Conservation (phyloP, 2,329 filamentous ascomycete species). For the Dactylellina cionopaga region DNA sequence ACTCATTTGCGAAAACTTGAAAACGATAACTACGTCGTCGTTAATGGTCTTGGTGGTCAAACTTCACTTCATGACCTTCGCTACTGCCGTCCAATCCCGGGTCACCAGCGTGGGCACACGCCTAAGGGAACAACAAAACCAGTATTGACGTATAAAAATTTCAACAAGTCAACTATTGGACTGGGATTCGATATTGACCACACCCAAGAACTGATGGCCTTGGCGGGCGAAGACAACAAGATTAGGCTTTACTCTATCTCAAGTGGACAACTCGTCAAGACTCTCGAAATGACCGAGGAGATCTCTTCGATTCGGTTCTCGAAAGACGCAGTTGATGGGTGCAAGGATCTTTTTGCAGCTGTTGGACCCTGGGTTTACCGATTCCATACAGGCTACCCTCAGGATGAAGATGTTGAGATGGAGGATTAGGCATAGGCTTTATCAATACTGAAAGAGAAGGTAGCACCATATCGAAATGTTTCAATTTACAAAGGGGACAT, state of each 20-base stretch:
- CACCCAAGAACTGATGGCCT: slow-evolving; percentile 26
- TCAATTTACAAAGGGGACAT: neutral
- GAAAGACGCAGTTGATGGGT: slow-evolving; percentile 29
- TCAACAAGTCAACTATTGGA: slow-evolving; percentile 38
- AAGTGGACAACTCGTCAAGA: slow-evolving; percentile 32
- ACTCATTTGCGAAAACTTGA: slow-evolving; percentile 44
- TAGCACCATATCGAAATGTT: neutral
- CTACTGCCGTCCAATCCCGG: slow-evolving; percentile 41
- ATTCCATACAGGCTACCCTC: slow-evolving; percentile 25
- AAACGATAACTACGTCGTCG: slow-evolving; percentile 35
- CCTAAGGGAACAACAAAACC: slow-evolving; percentile 29
- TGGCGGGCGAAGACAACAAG: slow-evolving; percentile 40
- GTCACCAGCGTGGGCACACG: slow-evolving; percentile 39
- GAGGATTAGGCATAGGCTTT: slow-evolving; percentile 7
- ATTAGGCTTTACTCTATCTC: slow-evolving; percentile 45
- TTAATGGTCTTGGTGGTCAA: slow-evolving; percentile 47
- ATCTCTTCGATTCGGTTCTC: slow-evolving; percentile 39
- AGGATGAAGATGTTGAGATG: slow-evolving; percentile 28
- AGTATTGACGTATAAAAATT: slow-evolving; percentile 32
- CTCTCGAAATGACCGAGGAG: slow-evolving; percentile 36
- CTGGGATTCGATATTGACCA: slow-evolving; percentile 44
- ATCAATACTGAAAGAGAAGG: slow-evolving; percentile 5
- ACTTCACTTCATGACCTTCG: slow-evolving; percentile 39
- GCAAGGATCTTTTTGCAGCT: slow-evolving; percentile 30
- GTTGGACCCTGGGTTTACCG: slow-evolving; percentile 20